Evolutionary conservation across 805 yeast species (phyloP).

Genomic region (Barnettozyma vustinii): DNA sequence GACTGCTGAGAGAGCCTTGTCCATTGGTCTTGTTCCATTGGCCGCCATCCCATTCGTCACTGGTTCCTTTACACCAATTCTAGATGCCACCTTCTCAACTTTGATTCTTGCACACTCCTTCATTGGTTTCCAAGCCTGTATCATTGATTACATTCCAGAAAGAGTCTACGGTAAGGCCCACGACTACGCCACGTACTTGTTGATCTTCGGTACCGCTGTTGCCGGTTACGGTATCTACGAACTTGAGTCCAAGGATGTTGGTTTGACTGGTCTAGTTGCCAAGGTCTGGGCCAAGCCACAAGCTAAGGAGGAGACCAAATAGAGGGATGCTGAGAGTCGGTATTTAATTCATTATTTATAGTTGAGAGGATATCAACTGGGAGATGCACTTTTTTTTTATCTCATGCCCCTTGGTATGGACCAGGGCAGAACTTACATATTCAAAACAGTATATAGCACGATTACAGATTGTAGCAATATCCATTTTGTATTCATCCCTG

Average conservation of each 20-base stretch:
- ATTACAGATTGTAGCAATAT: background rate
- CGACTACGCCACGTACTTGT: slow-evolving; percentile 57
- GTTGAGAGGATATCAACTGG: background rate
- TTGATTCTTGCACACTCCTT: slow-evolving; percentile 71
- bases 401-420: background rate
- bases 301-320: slow-evolving; percentile 17
- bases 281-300: slow-evolving; percentile 49
- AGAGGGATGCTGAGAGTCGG: background rate
- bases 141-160: slow-evolving; percentile 85
- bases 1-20: slow-evolving; percentile 76
- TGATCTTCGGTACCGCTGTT: slow-evolving; percentile 66
- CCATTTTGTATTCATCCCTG: background rate
- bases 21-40: slow-evolving; percentile 72
- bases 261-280: slow-evolving; percentile 60
- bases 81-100: slow-evolving; percentile 68
- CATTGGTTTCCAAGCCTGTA: slow-evolving; percentile 86
- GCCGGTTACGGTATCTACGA: slow-evolving; percentile 78
- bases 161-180: slow-evolving; percentile 81
- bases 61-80: slow-evolving; percentile 63
- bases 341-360: slow-evolving; percentile 7
- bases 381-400: background rate
- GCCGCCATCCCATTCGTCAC: slow-evolving; percentile 68
- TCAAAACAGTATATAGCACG: background rate
- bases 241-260: slow-evolving; percentile 75
- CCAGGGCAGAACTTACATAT: background rate